Evolutionary conservation across 2,329 filamentous ascomycete genomes (phyloP).

Genomic region (Penicillium sp.): DNA sequence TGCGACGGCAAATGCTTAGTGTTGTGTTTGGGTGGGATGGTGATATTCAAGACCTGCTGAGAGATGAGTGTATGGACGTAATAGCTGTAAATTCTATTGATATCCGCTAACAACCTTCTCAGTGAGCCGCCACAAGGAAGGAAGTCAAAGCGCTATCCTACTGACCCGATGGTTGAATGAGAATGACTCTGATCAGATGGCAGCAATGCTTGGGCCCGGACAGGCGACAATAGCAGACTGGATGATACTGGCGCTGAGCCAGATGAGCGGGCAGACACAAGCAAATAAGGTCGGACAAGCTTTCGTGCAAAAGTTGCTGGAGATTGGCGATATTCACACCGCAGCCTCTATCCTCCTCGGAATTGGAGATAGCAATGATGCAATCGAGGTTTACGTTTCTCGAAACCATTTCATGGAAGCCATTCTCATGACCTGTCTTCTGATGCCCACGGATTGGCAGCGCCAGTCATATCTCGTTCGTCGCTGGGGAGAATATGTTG

Average conservation of each 20-base stretch:
- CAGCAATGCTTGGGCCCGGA: slow-evolving; percentile 70
- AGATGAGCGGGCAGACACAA: slow-evolving; percentile 74
- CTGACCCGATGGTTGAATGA: slow-evolving; percentile 93
- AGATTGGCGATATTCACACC: slow-evolving; percentile 86
- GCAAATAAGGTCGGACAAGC: slow-evolving; percentile 89
- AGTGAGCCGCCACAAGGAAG: slow-evolving; percentile 69
- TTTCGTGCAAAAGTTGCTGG: slow-evolving; percentile 86
- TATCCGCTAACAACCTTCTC: slow-evolving; percentile 18
- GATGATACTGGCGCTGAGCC: slow-evolving; percentile 92
- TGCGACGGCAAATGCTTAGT: slow-evolving; percentile 86
- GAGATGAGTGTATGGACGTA: slow-evolving; percentile 67
- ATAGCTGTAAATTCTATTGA: neutral
- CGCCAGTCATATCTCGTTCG: slow-evolving; percentile 83
- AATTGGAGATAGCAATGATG: slow-evolving; percentile 89
- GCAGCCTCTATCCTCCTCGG: slow-evolving; percentile 91
- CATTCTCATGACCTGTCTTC: slow-evolving; percentile 79
- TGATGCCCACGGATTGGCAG: slow-evolving; percentile 85
- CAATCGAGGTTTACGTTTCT: slow-evolving; percentile 93
- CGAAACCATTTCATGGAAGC: slow-evolving; percentile 93
- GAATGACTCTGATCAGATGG: slow-evolving; percentile 77
- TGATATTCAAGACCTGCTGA: slow-evolving; percentile 76
- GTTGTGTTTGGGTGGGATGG: slow-evolving; percentile 95
- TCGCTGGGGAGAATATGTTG: slow-evolving; percentile 93
- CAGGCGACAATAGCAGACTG: slow-evolving; percentile 94
- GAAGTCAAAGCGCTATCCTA: slow-evolving; percentile 77